Percentiles rank a stretch among this genome's conserved stretches.
These are phyloP conservation scores for Heritiera littoralis DNA, from an alignment of 345 rosid genomes.

Conservation along the genomic window DNA sequence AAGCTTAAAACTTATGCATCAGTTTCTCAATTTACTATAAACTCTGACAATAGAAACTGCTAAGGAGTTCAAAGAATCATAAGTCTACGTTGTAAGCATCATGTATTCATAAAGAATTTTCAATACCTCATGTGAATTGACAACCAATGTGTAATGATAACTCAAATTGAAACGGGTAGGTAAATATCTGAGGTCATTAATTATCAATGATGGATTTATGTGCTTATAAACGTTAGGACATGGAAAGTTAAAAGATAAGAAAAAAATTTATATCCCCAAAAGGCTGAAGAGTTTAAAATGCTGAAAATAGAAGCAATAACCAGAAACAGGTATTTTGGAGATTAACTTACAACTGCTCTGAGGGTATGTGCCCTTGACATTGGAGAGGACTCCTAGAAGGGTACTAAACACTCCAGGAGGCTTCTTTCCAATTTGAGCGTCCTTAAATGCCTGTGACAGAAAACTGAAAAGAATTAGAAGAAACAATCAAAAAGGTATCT, in stretches of 20 bases:
- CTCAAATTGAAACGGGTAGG: not conserved
- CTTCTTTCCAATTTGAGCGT: slow-evolving; percentile 55
- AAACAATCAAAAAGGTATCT: not conserved
- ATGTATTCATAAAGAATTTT: not conserved
- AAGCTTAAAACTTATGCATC: not conserved
- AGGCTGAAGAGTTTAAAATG: not conserved
- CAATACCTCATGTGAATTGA: not conserved
- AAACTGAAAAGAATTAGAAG: not conserved
- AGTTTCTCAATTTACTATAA: not conserved
- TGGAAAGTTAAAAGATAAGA: not conserved
- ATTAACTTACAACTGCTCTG: slow-evolving; percentile 57
- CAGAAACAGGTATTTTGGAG: not conserved
- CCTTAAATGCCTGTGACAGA: slow-evolving; percentile 69
- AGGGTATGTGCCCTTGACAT: slow-evolving; percentile 53
- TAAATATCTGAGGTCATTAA: not conserved
- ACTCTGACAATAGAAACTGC: not conserved
- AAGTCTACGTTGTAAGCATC: not conserved
- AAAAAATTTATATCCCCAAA: not conserved
- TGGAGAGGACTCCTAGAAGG: slow-evolving; percentile 60
- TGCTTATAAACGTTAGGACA: not conserved
- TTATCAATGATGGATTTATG: not conserved
- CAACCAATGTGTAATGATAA: not conserved
- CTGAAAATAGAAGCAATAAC: not conserved
- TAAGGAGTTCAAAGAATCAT: not conserved
- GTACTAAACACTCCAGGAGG: slow-evolving; percentile 89